Conservation (phyloP, 1,139 yeast genomes). For the Debaryomyces psychrophilus region DNA sequence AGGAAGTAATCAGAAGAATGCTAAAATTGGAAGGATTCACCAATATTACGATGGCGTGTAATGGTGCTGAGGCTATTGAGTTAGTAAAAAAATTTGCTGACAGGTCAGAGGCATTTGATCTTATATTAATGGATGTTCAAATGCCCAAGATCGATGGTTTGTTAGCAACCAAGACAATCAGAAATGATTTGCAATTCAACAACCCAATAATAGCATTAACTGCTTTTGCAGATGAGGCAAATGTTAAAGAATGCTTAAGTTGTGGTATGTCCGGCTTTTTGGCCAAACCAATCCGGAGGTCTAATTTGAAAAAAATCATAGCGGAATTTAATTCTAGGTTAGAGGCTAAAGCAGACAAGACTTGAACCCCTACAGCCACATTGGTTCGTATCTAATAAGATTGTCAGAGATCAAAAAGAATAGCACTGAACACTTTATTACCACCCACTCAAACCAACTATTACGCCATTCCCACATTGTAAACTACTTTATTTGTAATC, state of each 20-base stretch:
- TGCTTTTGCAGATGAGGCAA: conserved; percentile 90
- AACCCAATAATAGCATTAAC: conserved; percentile 91
- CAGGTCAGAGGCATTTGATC: conserved; percentile 52
- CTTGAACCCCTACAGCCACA: conserved; percentile 20
- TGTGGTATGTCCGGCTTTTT: conserved; percentile 90
- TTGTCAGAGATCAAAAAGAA: no score
- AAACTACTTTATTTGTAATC: not conserved
- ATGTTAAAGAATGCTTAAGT: conserved; percentile 72
- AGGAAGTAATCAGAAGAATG: conserved; percentile 88
- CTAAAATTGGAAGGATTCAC: conserved; percentile 74
- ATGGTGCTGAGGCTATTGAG: conserved; percentile 87
- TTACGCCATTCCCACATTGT: not conserved
- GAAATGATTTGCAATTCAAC: conserved; percentile 62
- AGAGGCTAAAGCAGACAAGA: conserved; percentile 30
- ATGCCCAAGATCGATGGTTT: conserved; percentile 94
- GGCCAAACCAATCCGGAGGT: conserved; percentile 82
- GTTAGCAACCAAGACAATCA: conserved; percentile 73
- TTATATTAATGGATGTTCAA: conserved; percentile 94
- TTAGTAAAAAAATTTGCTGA: conserved; percentile 56
- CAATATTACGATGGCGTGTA: conserved; percentile 75
- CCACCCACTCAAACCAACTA: not conserved
- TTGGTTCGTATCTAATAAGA: not conserved
- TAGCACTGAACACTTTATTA: no score
- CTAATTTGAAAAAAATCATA: conserved; percentile 59
- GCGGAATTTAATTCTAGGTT: conserved; percentile 45